Evolutionary conservation across 257 asterid species (phyloP), one percentile per base, ranked within the genome.

Genomic region (Coffea eugenioides): DNA sequence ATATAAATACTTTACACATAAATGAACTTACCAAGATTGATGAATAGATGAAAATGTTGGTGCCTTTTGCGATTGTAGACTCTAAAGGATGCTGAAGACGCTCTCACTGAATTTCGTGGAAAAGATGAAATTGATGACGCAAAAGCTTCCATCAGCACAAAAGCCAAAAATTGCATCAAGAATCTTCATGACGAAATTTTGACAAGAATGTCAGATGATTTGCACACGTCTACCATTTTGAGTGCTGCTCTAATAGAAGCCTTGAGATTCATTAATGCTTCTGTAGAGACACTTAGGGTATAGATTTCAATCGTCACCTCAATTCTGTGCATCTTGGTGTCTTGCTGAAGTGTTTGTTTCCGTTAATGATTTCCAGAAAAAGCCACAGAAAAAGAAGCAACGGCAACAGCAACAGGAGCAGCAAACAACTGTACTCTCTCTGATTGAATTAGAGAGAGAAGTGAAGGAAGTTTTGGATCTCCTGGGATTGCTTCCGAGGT

Each of bases 161-260:
- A 82, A 52, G 92, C 88, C 51, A 86, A 88, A 77, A 88, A 90
- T 46, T 86, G 94, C 88, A 89, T 89, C 80, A 82, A 34, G 43
- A 90, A 86, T 79, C 90, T 94, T 83, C 95, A 56, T 59, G 79
- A 72, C 18, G 97, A 94, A 62, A 86, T 93, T 67, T 92, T 90
- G 84, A 48, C 89, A 2, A 91, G 84, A 82, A 69, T 94, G 83
- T 88, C 97, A 13, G 97, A 93, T 86, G 98, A 94, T 83, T 82
- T 94, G 88, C 97, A 93, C 74, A 91, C 98, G 2, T 97, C 96
- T 12, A 34, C 92, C 59, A 80, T 93, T 79, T 75, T 93, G 54
- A 94, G 89, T 79, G 85, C 87, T 46, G 71, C 91, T 45, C 94
- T 94, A 80, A 92, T 84, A 76, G 97, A 90, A 54, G 92, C 91